Percentiles rank a stretch among this genome's conserved stretches.
Conservation (phyloP, 2,329 filamentous ascomycete genomes). For the Talaromyces islandicus region DNA sequence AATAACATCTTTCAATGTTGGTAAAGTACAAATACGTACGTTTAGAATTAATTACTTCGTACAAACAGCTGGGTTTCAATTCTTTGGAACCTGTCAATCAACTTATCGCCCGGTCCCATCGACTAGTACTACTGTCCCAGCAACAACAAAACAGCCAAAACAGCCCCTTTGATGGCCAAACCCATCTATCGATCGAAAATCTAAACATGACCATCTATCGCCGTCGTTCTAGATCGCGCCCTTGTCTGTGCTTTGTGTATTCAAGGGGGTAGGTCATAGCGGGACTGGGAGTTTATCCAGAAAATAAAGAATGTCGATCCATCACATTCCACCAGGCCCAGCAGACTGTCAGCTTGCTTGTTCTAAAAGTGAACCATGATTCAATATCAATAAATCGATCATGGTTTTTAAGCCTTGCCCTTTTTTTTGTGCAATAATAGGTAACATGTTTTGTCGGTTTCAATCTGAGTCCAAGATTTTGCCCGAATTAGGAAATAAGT, state of each 20-base stretch:
- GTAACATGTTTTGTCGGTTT: neutral
- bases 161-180: neutral
- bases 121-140: neutral
- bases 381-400: neutral
- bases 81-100: neutral
- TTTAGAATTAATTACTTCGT: neutral
- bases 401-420: neutral
- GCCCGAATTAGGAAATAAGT: neutral
- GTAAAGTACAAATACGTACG: too few relatives aligned
- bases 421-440: too few relatives aligned
- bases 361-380: neutral
- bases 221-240: neutral
- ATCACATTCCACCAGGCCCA: neutral
- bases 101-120: neutral
- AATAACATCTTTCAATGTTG: neutral
- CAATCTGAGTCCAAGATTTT: neutral
- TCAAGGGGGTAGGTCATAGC: neutral
- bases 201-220: neutral
- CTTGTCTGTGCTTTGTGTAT: neutral
- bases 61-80: neutral
- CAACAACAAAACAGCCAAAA: neutral
- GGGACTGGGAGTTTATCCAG: neutral
- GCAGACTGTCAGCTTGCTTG: neutral
- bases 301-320: neutral
- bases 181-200: neutral